A percentile compares a stretch with the other conserved stretches of the same genome.
These are phyloP conservation scores for Cyberlindnera subsufficiens DNA, from an alignment of 805 yeast genomes.

Conservation along the genomic window DNA sequence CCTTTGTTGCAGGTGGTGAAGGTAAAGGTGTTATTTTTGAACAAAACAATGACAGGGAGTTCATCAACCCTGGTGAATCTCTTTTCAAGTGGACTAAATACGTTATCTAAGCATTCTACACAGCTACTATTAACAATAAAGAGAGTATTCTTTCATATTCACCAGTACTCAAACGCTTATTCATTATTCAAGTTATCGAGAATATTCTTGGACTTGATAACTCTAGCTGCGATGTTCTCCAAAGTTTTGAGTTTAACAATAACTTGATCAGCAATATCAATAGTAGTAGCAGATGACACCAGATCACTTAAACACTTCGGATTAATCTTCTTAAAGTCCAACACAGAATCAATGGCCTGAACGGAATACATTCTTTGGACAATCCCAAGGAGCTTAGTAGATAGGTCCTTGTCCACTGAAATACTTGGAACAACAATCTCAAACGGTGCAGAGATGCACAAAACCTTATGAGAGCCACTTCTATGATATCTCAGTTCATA, in stretches of 20 bases:
- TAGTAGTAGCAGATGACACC: slow-evolving; percentile 27
- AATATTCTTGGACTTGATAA: slow-evolving; percentile 18
- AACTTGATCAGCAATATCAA: slow-evolving; percentile 30
- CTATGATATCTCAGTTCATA: slow-evolving; percentile 73
- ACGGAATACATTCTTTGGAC: slow-evolving; percentile 16
- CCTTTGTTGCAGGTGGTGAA: slow-evolving; percentile 31
- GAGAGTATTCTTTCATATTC: too few species aligned
- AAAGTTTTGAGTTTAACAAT: slow-evolving; percentile 17
- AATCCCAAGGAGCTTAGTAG: slow-evolving; percentile 25
- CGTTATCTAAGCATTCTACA: slow-evolving; percentile 1
- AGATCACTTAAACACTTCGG: slow-evolving; percentile 24
- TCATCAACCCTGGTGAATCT: slow-evolving; percentile 39
- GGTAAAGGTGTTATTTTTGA: slow-evolving; percentile 32
- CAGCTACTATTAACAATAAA: too few species aligned
- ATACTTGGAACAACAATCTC: slow-evolving; percentile 44
- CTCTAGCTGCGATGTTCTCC: slow-evolving; percentile 15
- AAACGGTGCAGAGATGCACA: slow-evolving; percentile 58
- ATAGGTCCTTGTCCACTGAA: slow-evolving; percentile 25
- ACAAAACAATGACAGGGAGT: slow-evolving; percentile 30
- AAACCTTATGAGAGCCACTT: slow-evolving; percentile 63
- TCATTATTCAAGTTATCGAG: slow-evolving; percentile 18
- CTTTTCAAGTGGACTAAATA: slow-evolving; percentile 39
- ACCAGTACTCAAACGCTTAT: not conserved
- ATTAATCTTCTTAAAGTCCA: slow-evolving; percentile 20
- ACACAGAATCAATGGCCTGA: slow-evolving; percentile 15